Conservation (phyloP, 306 rosid genomes). For the Lithocarpus polystachyus region DNA sequence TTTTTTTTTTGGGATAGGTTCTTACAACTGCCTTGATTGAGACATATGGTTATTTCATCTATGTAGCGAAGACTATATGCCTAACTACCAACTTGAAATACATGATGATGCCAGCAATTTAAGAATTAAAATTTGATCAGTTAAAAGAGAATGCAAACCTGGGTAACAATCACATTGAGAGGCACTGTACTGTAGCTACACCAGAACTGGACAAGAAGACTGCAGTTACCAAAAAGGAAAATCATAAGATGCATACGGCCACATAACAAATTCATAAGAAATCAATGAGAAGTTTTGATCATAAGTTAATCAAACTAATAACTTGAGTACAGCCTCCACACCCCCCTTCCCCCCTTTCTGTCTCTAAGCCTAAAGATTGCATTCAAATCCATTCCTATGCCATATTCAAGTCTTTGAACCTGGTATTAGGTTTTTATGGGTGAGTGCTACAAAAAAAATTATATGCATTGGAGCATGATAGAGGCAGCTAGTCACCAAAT, state of each 20-base stretch:
- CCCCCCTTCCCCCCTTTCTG: no score
- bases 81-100: neutral
- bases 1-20: neutral
- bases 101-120: neutral
- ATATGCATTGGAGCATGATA: neutral
- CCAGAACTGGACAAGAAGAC: conserved; percentile 90
- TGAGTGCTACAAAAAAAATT: no score
- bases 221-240: conserved; percentile 36
- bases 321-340: neutral
- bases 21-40: neutral
- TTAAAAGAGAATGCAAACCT: conserved; percentile 47
- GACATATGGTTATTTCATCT: neutral
- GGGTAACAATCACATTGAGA: conserved; percentile 81
- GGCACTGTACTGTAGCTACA: conserved; percentile 96
- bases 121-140: neutral
- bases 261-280: neutral
- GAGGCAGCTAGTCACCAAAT: neutral
- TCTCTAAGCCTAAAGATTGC: neutral
- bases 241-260: conserved; percentile 6
- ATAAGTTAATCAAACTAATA: neutral
- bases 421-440: neutral
- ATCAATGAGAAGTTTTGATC: neutral
- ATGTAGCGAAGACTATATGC: neutral
- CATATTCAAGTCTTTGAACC: neutral
- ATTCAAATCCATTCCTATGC: neutral